A percentile compares a stretch with the other conserved stretches of the same genome.
phyloP scores from a whole-genome alignment of 1,284 basidiomycete genomes.

The Ustilago lituana region DNA sequence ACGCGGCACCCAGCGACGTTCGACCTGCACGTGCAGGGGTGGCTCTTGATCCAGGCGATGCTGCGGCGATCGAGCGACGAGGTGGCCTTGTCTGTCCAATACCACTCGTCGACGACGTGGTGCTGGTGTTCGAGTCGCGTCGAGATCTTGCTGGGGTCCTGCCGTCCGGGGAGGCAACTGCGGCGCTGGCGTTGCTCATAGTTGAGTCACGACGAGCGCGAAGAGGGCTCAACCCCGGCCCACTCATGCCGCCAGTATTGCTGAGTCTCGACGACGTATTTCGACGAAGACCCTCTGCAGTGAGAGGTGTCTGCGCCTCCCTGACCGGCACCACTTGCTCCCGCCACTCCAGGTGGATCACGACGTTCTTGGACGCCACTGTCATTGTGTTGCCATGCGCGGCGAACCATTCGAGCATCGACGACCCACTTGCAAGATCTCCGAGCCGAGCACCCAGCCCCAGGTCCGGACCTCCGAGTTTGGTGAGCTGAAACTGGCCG shows the following conservation, averaged over 20 bases:
- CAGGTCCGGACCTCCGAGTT: constrained; percentile 73
- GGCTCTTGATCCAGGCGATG: constrained; percentile 1
- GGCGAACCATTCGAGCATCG: constrained; percentile 75
- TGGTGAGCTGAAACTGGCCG: constrained; percentile 84
- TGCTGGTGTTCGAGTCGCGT: constrained; percentile 46
- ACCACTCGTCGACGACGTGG: constrained; percentile 28
- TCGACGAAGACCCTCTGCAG: constrained; percentile 29
- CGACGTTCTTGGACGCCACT: constrained; percentile 85
- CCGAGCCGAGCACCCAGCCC: constrained; percentile 35
- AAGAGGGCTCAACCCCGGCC: constrained; percentile 26
- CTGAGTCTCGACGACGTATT: constrained; percentile 35
- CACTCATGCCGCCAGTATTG: constrained; percentile 9
- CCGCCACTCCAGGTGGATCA: constrained; percentile 86
- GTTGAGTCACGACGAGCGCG: constrained; percentile 46
- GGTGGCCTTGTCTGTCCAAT: constrained; percentile 17
- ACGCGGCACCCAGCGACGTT: constrained; percentile 19
- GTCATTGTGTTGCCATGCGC: constrained; percentile 90
- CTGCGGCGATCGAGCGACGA: constrained; percentile 18
- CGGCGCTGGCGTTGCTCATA: constrained; percentile 41
- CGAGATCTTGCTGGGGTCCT: constrained; percentile 20
- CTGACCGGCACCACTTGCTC: constrained; percentile 70
- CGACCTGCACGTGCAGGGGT: constrained; percentile 23
- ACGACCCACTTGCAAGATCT: constrained; percentile 38
- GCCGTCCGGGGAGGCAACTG: constrained; percentile 3
- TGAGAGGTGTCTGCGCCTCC: constrained; percentile 18